Evolutionary conservation across 2,329 filamentous ascomycete genomes (phyloP), one percentile per base, ranked within the genome.

Genomic region (Trichoderma atrobrunneum): DNA sequence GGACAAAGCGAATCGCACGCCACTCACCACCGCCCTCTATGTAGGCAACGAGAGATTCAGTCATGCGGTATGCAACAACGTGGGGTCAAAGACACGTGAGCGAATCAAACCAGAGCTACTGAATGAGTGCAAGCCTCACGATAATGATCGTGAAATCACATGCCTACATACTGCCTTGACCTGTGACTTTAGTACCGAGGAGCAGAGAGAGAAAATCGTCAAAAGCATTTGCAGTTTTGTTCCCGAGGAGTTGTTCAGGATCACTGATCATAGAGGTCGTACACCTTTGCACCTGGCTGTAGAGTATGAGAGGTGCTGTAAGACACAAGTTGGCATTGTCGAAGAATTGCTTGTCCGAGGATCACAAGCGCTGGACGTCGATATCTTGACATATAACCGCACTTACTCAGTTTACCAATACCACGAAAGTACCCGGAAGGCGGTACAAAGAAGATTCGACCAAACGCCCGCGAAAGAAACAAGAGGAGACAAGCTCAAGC

Each of bases 321-420:
- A 34, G 14, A 59, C n/a, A 8, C 64, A 68, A 39, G 51, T 68
- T 10, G 21, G 32, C n/a, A 68, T 68, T 24, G 64, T 68, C 14
- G 57, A 57, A 32, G 48, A 57, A 30, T 28, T 68, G 64, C 64
- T 68, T 1, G 0, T 16, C 3, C 48, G 51, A 59, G 48, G 51
- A 26, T 51, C 64, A 34, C 21, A 57, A n/a, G 64, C 51, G 3
- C 1, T 68, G 4, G 64, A 57, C 43, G 18, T 36, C 16, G 51
- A 59, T 34, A 57, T 57, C 32, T 34, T 14, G 21, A 34, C 48
- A 3, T 34, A 32, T 11, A 43, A 43, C 6, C 64, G 48, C 11
- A 24, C n/a, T 24, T 57, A 39, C 12, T 68, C 64, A 18, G 64
- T 68, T 11, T 68, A 68, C 30, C 64, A 68, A 24, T 68, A 68